These are phyloP conservation scores for Phytophthora agathidicida DNA, from an alignment of 352 stramenopile species.

Conservation along the genomic window DNA sequence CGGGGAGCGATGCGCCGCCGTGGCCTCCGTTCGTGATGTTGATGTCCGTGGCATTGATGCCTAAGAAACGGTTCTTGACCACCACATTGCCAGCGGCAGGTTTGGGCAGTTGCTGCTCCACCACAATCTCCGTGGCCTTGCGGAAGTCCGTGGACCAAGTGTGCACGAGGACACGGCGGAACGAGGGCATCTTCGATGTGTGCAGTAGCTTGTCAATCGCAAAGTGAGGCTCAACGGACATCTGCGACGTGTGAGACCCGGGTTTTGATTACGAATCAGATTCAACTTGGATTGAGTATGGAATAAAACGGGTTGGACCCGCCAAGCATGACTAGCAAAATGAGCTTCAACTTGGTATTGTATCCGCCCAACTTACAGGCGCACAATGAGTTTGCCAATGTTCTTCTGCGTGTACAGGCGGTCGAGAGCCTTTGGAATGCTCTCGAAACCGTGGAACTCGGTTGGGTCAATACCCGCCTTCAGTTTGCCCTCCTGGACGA, in stretches of 20 bases:
- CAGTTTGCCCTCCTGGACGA: constrained; percentile 11
- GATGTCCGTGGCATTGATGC: constrained; percentile 63
- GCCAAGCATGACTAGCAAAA: constrained; percentile 13
- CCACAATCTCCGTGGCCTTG: constrained; percentile 45
- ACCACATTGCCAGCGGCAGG: constrained; percentile 36
- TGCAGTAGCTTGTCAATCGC: background rate
- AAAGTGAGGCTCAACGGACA: background rate
- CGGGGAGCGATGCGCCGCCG: constrained; percentile 26
- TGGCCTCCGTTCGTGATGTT: constrained; percentile 47
- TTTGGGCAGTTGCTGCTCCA: constrained; percentile 33
- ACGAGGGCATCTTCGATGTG: constrained; percentile 33
- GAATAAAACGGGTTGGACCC: background rate
- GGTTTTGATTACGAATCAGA: constrained; percentile 21
- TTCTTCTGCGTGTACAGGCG: constrained; percentile 64
- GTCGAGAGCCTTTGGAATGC: constrained; percentile 58
- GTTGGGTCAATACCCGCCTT: constrained; percentile 34
- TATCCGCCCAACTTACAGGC: constrained; percentile 8
- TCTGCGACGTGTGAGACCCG: constrained; percentile 23
- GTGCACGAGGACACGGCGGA: constrained; percentile 42
- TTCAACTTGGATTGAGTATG: constrained; percentile 1
- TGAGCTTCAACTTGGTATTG: too few species aligned
- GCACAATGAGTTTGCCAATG: constrained; percentile 82
- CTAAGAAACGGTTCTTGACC: constrained; percentile 41
- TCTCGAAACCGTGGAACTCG: constrained; percentile 43
- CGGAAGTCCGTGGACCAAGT: constrained; percentile 51